These are phyloP conservation scores for Wallacemonas sp. DNA, from an alignment of 208 protist genomes.

Conservation along the genomic window DNA sequence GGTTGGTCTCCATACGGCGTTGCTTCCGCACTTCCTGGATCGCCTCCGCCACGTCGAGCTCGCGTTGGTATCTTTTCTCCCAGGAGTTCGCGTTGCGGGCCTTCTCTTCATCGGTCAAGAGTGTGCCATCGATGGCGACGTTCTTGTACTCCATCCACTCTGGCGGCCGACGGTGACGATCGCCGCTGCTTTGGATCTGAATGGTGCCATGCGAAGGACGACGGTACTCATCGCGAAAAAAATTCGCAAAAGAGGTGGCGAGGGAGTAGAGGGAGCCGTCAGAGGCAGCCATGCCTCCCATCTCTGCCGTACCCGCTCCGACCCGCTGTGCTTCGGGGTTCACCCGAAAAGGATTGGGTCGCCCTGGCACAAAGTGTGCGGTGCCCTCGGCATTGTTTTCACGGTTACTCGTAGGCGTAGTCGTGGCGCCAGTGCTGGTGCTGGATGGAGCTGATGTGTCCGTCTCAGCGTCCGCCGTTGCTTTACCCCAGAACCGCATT, in stretches of 20 bases:
- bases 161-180: conserved; percentile 62
- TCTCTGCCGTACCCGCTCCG: not conserved
- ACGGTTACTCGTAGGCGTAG: too few relatives aligned
- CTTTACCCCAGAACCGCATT: not conserved
- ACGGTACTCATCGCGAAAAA: conserved; percentile 25
- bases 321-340: not conserved
- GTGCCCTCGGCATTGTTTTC: not conserved
- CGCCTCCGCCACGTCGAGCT: conserved; percentile 76
- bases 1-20: conserved; percentile 43
- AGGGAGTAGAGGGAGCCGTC: conserved; percentile 13
- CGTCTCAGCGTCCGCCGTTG: not conserved
- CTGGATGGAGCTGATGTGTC: too few relatives aligned
- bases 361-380: not conserved
- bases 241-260: conserved; percentile 15
- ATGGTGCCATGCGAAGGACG: conserved; percentile 13
- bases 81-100: conserved; percentile 32
- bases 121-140: conserved; percentile 70
- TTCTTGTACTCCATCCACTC: conserved; percentile 82
- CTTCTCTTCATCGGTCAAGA: conserved; percentile 49
- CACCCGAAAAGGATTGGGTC: not conserved
- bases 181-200: conserved; percentile 28
- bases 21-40: conserved; percentile 61
- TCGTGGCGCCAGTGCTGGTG: too few relatives aligned
- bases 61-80: conserved; percentile 52
- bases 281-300: conserved; percentile 22